These are phyloP conservation scores for Neoscytalidium dimidiatum DNA, from an alignment of 2,329 filamentous ascomycete genomes.

Conservation along the genomic window DNA sequence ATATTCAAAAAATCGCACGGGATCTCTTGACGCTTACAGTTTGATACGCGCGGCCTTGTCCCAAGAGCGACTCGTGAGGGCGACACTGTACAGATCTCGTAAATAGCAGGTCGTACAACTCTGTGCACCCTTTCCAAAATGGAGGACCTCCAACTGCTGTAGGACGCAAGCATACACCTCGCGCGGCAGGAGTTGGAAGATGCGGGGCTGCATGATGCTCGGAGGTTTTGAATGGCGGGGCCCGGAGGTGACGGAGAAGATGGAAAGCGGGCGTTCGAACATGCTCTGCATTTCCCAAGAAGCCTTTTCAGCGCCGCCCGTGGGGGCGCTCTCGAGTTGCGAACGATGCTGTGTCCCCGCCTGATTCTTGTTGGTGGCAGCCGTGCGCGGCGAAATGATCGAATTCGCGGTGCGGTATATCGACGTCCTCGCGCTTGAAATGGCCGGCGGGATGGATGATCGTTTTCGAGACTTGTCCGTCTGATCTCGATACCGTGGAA, in stretches of 20 bases:
- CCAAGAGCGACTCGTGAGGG: constrained; percentile 59
- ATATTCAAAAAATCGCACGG: no score
- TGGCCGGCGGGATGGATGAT: background rate
- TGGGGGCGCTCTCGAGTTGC: background rate
- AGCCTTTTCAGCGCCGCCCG: background rate
- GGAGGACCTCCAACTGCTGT: constrained; percentile 50
- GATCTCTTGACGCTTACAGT: constrained; percentile 46
- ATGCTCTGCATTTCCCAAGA: background rate
- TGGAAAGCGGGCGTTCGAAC: background rate
- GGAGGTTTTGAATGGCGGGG: background rate
- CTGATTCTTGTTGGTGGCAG: background rate
- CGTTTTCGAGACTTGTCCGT: background rate
- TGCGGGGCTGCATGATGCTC: constrained; percentile 25
- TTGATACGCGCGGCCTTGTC: constrained; percentile 52
- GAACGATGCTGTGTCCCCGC: background rate
- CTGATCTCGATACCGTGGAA: constrained; percentile 5
- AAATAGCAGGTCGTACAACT: constrained; percentile 58
- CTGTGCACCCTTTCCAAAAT: constrained; percentile 31
- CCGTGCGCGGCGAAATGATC: constrained; percentile 9
- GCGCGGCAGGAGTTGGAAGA: constrained; percentile 52
- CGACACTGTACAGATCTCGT: constrained; percentile 55
- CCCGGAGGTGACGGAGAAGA: background rate
- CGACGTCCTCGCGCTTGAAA: background rate
- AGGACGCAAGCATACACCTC: constrained; percentile 59
- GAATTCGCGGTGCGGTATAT: constrained; percentile 12